Evolutionary conservation across 1,284 basidiomycete genomes (phyloP), one percentile per base, ranked within the genome.

Genomic region (Boletellus dicymbophilus): DNA sequence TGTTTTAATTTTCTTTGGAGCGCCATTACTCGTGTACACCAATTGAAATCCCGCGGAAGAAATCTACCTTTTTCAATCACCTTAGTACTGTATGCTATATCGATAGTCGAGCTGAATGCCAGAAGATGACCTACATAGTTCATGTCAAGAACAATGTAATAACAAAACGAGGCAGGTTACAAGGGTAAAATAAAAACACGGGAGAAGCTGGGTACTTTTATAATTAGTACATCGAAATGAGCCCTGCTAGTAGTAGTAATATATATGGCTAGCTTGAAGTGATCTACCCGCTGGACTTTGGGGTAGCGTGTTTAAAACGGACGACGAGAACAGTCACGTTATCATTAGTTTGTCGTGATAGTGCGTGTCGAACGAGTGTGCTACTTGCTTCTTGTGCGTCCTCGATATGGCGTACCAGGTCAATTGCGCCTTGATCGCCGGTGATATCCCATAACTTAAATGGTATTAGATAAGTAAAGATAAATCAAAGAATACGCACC

Each of bases 401-500:
- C 30, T 77, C 68, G 20, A 87, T 75, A 26, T 82, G 74, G 40
- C 84, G 84, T 47, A 98, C 82, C 43, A 97, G 80, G 50, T 98
- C 90, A 31, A 97, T 88, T 1, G 95, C 96, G 43, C 82, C 82
- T 71, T 99, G 95, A 69, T 99, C 97, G 47, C 86, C 86, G 44
- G 88, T 82, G 10, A 99, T 93, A 68, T 99, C 97, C 97, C 97
- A 99, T 0, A 99, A 80, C 95, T 98, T 62, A n/a, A 45, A 48
- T 33, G 39, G 34, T 44, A 51, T 57, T 39, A 58, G 48, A 40
- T 27, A 48, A 36, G 30, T 11, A 41, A 46, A 16, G n/a, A 26
- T 18, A 25, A 23, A 25, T 23, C 28, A 34, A 42, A 28, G 23
- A 45, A 43, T 30, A 82, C 91, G 62, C 69, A 97, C 95, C 55